Conservation (phyloP, 345 rosid species). For the Dipteronia dyeriana region DNA sequence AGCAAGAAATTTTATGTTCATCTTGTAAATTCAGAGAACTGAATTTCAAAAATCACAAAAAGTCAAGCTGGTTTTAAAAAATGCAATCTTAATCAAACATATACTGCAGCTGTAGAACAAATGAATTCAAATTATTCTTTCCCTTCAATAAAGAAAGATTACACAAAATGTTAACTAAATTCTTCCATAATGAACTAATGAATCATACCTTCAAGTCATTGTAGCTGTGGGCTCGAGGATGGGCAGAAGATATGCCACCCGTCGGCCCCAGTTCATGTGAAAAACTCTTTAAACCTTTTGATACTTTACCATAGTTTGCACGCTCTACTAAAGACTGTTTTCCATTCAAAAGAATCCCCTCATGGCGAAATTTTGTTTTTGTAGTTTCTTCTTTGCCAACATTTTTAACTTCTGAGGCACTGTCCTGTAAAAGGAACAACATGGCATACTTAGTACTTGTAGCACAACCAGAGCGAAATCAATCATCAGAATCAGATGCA, state of each 20-base stretch:
- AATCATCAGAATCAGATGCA: slow-evolving; percentile 4
- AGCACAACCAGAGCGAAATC: slow-evolving; percentile 7
- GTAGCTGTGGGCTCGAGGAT: slow-evolving; percentile 71
- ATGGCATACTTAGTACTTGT: slow-evolving; percentile 6
- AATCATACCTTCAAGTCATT: slow-evolving; percentile 59
- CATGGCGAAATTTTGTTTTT: slow-evolving; percentile 30
- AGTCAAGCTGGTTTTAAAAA: neutral
- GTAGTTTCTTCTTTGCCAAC: slow-evolving; percentile 31
- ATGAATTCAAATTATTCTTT: neutral
- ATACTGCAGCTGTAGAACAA: neutral
- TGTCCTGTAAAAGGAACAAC: slow-evolving; percentile 42
- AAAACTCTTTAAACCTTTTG: slow-evolving; percentile 65
- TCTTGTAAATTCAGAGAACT: neutral
- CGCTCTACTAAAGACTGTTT: slow-evolving; percentile 34
- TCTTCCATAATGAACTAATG: neutral
- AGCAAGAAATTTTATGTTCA: neutral
- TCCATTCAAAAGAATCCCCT: slow-evolving; percentile 22
- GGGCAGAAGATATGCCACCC: slow-evolving; percentile 54
- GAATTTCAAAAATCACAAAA: neutral
- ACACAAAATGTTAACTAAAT: slow-evolving; percentile 11
- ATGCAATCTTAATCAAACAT: neutral
- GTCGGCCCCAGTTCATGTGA: slow-evolving; percentile 78
- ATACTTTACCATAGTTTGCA: slow-evolving; percentile 33
- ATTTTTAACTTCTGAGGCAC: slow-evolving; percentile 31
- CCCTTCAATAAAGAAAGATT: neutral